A percentile compares a stretch with the other conserved stretches of the same genome.
Conservation (phyloP, 1,139 yeast genomes). For the Fermentozyma sake region DNA sequence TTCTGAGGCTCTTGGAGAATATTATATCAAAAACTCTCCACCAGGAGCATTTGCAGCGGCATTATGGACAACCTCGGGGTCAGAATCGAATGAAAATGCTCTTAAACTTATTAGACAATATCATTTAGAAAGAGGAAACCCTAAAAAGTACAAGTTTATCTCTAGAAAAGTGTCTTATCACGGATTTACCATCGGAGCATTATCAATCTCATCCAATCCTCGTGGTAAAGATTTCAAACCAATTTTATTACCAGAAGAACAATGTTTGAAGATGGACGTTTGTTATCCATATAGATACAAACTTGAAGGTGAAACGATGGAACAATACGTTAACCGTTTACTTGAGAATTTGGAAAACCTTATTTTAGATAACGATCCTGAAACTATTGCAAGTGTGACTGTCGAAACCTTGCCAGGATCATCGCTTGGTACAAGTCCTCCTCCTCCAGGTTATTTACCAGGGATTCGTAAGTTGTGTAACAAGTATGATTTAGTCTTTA, state of each 20-base stretch:
- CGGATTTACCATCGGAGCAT: slow-evolving; percentile 54
- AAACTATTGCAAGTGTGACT: slow-evolving; percentile 49
- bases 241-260: slow-evolving; percentile 35
- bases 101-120: slow-evolving; percentile 54
- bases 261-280: slow-evolving; percentile 43
- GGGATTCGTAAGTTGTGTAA: slow-evolving; percentile 51
- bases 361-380: slow-evolving; percentile 47
- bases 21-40: slow-evolving; percentile 51
- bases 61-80: slow-evolving; percentile 56
- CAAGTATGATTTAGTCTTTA: slow-evolving; percentile 54
- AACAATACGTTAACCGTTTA: slow-evolving; percentile 44
- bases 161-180: slow-evolving; percentile 55
- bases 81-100: slow-evolving; percentile 59
- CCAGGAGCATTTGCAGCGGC: slow-evolving; percentile 51
- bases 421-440: slow-evolving; percentile 52
- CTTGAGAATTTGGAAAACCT: slow-evolving; percentile 45
- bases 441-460: slow-evolving; percentile 53
- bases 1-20: slow-evolving; percentile 50
- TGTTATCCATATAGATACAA: slow-evolving; percentile 49
- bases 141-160: slow-evolving; percentile 46
- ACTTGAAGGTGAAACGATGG: slow-evolving; percentile 43
- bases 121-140: slow-evolving; percentile 47
- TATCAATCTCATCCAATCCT: slow-evolving; percentile 43
- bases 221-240: slow-evolving; percentile 40
- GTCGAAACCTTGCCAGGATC: slow-evolving; percentile 58